A percentile compares a stretch with the other conserved stretches of the same genome.
These are phyloP conservation scores for Xylariales sp. DNA, from an alignment of 2,329 filamentous ascomycete genomes.

Conservation along the genomic window DNA sequence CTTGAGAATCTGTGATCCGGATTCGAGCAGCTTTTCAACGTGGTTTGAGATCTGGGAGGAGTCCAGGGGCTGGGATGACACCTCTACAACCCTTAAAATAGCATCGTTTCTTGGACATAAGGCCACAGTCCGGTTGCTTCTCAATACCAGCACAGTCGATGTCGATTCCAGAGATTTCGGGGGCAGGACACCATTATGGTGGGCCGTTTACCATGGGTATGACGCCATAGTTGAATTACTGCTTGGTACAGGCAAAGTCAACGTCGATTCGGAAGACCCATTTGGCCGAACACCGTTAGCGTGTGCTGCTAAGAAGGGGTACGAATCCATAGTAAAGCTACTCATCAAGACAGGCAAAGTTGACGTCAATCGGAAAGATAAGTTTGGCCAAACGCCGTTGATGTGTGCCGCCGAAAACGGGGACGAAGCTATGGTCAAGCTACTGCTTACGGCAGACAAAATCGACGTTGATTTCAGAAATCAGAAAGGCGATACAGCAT, in stretches of 20 bases:
- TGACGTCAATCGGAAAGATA: neutral
- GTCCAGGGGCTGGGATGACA: too few species aligned
- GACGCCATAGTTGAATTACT: constrained; percentile 8
- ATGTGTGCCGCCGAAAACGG: neutral
- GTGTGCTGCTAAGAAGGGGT: neutral
- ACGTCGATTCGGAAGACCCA: neutral
- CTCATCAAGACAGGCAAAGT: neutral
- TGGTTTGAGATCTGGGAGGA: too few species aligned
- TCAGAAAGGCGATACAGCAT: neutral
- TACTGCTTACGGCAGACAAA: neutral
- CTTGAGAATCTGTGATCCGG: neutral
- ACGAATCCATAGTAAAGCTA: neutral
- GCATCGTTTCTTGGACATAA: too few species aligned
- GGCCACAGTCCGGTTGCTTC: too few species aligned
- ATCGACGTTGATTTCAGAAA: neutral
- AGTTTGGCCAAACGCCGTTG: neutral
- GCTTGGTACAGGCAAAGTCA: neutral
- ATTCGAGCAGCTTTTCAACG: too few species aligned
- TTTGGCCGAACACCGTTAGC: neutral
- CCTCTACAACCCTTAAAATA: too few species aligned
- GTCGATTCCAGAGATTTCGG: neutral
- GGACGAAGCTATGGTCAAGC: neutral
- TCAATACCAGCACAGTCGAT: too few species aligned
- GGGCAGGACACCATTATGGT: neutral
- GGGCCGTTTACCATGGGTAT: neutral